Conservation (phyloP, 2,329 filamentous ascomycete genomes). For the Fusarium sp. region DNA sequence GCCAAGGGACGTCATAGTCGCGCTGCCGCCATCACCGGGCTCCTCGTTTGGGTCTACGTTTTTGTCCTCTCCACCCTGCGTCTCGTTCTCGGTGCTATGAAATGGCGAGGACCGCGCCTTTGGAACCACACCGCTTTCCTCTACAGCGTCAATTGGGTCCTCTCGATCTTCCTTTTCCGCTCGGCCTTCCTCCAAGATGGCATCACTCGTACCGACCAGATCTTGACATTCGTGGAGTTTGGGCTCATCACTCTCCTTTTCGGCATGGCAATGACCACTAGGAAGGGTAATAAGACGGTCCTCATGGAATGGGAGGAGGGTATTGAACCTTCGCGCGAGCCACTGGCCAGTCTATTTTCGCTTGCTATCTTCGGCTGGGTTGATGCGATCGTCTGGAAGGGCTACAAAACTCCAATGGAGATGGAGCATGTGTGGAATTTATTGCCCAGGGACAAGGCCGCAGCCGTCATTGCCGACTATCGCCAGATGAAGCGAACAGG, state of each 20-base stretch:
- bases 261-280: constrained; percentile 82
- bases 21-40: constrained; percentile 74
- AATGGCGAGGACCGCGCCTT: constrained; percentile 78
- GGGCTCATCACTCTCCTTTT: constrained; percentile 81
- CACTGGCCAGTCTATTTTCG: constrained; percentile 89
- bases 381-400: constrained; percentile 88
- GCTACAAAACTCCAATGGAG: constrained; percentile 88
- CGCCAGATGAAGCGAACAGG: constrained; percentile 87
- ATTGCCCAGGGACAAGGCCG: constrained; percentile 88
- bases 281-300: constrained; percentile 93
- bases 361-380: constrained; percentile 92
- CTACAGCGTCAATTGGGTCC: constrained; percentile 87
- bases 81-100: constrained; percentile 75
- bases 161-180: constrained; percentile 83
- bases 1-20: constrained; percentile 72
- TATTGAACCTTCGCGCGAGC: constrained; percentile 88
- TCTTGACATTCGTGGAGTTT: constrained; percentile 82
- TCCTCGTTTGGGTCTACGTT: constrained; percentile 86
- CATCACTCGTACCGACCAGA: constrained; percentile 71
- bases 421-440: constrained; percentile 94
- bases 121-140: constrained; percentile 95
- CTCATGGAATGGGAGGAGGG: constrained; percentile 90
- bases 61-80: constrained; percentile 80
- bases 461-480: constrained; percentile 83
- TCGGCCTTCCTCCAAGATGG: constrained; percentile 85